These are phyloP conservation scores for Rhodotorula sp. DNA, from an alignment of 1,284 basidiomycete species.

Conservation along the genomic window DNA sequence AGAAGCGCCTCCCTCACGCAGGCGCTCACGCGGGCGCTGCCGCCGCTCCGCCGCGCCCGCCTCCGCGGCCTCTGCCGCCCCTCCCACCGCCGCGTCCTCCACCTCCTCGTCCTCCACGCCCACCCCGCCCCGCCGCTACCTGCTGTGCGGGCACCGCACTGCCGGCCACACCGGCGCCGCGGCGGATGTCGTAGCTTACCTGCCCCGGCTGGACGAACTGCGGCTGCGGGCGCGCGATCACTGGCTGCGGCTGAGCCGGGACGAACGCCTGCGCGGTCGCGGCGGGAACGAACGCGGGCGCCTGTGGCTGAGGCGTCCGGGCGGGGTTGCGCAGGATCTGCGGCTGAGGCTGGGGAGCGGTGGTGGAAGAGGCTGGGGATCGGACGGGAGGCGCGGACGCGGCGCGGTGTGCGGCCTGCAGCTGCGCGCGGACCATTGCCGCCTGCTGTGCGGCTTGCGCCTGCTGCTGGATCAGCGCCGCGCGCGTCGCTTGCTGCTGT, in stretches of 20 bases:
- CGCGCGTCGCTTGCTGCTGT: constrained; percentile 1
- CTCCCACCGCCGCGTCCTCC: neutral
- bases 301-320: neutral
- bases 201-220: neutral
- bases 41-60: neutral
- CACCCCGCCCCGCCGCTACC: neutral
- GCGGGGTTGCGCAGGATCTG: constrained; percentile 11
- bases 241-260: neutral
- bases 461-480: constrained; percentile 9
- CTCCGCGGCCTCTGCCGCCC: neutral
- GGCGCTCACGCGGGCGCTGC: neutral
- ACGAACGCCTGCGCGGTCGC: neutral
- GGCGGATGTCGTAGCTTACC: too few species aligned
- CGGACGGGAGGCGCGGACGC: neutral
- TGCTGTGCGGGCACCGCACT: neutral
- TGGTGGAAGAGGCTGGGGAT: neutral
- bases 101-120: neutral
- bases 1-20: neutral
- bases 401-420: constrained; percentile 24
- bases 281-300: neutral
- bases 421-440: constrained; percentile 8
- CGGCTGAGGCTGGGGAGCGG: neutral
- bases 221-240: neutral
- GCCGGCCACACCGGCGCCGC: neutral
- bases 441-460: neutral